A percentile compares a stretch with the other conserved stretches of the same genome.
These are phyloP conservation scores for Moesziomyces parantarcticus DNA, from an alignment of 1,284 basidiomycete genomes.

Conservation along the genomic window DNA sequence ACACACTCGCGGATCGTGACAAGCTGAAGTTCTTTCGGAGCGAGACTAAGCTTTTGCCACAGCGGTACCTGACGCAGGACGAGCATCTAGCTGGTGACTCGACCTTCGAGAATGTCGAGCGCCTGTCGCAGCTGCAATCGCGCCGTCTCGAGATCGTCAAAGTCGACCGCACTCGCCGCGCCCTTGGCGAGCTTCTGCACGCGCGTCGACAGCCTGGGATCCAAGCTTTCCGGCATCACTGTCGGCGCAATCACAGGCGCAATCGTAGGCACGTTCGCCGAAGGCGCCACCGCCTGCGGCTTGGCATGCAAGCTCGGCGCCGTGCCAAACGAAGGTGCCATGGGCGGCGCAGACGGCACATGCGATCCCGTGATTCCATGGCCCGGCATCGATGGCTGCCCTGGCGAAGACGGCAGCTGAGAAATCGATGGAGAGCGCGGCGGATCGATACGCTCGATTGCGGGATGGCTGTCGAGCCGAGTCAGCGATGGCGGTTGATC, in stretches of 20 bases:
- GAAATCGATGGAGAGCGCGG: conserved; percentile 18
- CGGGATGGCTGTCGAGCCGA: conserved; percentile 15
- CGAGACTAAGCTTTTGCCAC: too few relatives aligned
- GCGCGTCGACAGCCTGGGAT: conserved; percentile 33
- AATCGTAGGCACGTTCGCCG: conserved; percentile 10
- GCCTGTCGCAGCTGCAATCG: conserved; percentile 59
- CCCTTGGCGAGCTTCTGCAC: conserved; percentile 63
- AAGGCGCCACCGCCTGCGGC: conserved; percentile 53
- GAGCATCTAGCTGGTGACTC: conserved; percentile 9
- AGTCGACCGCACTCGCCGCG: conserved; percentile 64
- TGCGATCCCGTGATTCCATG: conserved; percentile 4
- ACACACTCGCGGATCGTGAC: too few relatives aligned
- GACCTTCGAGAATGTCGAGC: conserved; percentile 57
- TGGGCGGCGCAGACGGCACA: conserved; percentile 72
- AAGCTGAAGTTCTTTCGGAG: too few relatives aligned
- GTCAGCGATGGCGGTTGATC: conserved; percentile 7
- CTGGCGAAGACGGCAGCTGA: conserved; percentile 13
- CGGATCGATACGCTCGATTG: conserved; percentile 38
- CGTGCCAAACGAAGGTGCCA: conserved; percentile 69
- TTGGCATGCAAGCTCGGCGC: conserved; percentile 27
- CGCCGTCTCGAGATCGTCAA: conserved; percentile 64
- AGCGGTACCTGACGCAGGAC: neutral
- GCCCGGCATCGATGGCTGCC: neutral
- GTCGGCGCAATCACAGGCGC: conserved; percentile 2
- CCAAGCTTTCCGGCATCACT: conserved; percentile 74